Conservation (phyloP, 495 filamentous ascomycete species). For the Talaromyces nanjingensis region DNA sequence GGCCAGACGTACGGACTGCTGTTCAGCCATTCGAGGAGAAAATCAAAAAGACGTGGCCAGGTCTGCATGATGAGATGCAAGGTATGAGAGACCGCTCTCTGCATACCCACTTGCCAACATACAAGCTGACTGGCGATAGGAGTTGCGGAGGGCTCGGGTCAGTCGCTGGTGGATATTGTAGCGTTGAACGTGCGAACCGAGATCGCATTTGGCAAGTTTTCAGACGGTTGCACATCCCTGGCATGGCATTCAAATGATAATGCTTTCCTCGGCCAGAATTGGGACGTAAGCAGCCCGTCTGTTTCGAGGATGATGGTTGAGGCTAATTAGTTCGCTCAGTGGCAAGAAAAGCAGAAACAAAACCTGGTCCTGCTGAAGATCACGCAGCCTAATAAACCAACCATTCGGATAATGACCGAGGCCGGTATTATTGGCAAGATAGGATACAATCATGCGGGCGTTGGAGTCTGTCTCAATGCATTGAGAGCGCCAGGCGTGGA, state of each 20-base stretch:
- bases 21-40: not conserved
- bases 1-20: constrained; percentile 3
- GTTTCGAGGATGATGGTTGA: not conserved
- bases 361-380: constrained; percentile 6
- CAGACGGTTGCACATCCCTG: constrained; percentile 58
- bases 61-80: constrained; percentile 31
- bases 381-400: not conserved
- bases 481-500: constrained; percentile 54
- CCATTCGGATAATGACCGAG: constrained; percentile 39
- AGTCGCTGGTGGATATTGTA: constrained; percentile 50
- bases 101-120: not conserved
- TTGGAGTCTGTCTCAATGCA: constrained; percentile 63
- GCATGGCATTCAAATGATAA: constrained; percentile 38
- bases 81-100: not conserved
- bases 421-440: constrained; percentile 71
- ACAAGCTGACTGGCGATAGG: constrained; percentile 20
- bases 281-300: constrained; percentile 47
- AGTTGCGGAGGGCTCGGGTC: constrained; percentile 51
- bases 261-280: constrained; percentile 56
- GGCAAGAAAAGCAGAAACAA: constrained; percentile 3
- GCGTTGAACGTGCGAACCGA: constrained; percentile 63
- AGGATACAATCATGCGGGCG: constrained; percentile 54
- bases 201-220: constrained; percentile 56
- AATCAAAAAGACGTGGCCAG: not conserved
- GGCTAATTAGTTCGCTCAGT: not conserved